phyloP scores from a whole-genome alignment of 148 eudicot species.

The Rhododendron mucronatum region DNA sequence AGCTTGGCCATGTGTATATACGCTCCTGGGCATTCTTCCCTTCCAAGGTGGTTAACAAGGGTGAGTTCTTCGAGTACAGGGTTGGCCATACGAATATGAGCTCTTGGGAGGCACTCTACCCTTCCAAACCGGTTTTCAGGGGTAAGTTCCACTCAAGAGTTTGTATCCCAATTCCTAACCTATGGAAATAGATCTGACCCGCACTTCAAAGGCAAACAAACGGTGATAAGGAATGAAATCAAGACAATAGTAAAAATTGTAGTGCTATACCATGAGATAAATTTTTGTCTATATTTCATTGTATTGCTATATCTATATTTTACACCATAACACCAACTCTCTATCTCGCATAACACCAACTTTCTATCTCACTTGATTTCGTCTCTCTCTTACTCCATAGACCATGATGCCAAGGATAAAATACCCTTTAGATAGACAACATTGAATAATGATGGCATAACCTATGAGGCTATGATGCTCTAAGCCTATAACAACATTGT shows the following conservation, averaged over 20 bases:
- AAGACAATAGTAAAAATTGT: background rate
- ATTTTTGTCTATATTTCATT: no score
- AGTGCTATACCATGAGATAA: background rate
- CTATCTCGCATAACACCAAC: background rate
- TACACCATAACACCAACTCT: background rate
- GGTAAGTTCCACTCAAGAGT: background rate
- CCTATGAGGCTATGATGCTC: no score
- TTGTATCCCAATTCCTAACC: background rate
- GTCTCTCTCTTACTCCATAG: no score
- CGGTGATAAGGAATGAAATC: background rate
- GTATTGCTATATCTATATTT: background rate
- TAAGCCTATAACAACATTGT: no score
- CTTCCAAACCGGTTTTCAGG: background rate
- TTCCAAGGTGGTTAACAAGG: background rate
- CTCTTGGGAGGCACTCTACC: background rate
- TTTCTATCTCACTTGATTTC: background rate
- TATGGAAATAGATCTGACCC: background rate
- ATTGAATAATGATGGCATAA: no score
- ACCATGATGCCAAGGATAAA: no score
- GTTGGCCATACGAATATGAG: background rate
- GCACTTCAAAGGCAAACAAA: background rate
- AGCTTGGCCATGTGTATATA: background rate
- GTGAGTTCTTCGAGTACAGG: background rate
- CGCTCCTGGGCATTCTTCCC: background rate
- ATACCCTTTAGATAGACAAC: no score